Conservation (phyloP, 2,329 filamentous ascomycete genomes). For the Chrysoporthe austroafricana region DNA sequence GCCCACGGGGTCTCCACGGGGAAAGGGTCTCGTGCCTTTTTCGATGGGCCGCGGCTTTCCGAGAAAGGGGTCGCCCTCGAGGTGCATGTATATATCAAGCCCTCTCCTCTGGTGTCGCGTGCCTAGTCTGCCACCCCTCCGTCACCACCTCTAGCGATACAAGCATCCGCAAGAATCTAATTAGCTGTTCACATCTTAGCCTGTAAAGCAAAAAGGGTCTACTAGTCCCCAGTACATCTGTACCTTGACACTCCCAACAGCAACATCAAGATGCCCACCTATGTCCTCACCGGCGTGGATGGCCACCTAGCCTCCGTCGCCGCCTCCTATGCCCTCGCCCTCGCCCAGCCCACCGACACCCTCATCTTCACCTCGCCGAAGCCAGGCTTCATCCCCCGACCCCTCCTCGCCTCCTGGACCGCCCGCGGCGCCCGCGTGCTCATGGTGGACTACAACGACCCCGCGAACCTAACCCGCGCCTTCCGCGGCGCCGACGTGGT, state of each 20-base stretch:
- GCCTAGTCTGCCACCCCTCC: not conserved
- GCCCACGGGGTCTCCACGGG: conserved; percentile 13
- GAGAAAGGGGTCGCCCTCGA: no score
- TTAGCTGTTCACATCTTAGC: not conserved
- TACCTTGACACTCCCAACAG: not conserved
- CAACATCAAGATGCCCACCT: conserved; percentile 26
- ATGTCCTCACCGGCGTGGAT: conserved; percentile 29
- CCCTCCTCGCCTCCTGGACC: conserved; percentile 17
- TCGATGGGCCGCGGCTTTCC: not conserved
- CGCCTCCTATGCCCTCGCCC: conserved; percentile 28
- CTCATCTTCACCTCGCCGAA: conserved; percentile 29
- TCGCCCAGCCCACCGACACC: conserved; percentile 27
- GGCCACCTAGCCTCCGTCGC: conserved; percentile 29
- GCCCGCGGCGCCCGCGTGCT: conserved; percentile 20
- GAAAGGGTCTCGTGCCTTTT: conserved; percentile 17
- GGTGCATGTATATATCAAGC: not conserved
- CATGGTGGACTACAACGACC: conserved; percentile 30
- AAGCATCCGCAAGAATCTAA: not conserved
- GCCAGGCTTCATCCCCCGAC: conserved; percentile 17
- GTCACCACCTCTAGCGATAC: not conserved
- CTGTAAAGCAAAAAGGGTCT: not conserved
- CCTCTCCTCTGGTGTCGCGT: not conserved
- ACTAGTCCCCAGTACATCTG: not conserved
- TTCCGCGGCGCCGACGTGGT: conserved; percentile 32
- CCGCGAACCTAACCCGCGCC: conserved; percentile 23